Evolutionary conservation across 2,329 filamentous ascomycete species (phyloP).

Genomic region (Fusarium albidum): DNA sequence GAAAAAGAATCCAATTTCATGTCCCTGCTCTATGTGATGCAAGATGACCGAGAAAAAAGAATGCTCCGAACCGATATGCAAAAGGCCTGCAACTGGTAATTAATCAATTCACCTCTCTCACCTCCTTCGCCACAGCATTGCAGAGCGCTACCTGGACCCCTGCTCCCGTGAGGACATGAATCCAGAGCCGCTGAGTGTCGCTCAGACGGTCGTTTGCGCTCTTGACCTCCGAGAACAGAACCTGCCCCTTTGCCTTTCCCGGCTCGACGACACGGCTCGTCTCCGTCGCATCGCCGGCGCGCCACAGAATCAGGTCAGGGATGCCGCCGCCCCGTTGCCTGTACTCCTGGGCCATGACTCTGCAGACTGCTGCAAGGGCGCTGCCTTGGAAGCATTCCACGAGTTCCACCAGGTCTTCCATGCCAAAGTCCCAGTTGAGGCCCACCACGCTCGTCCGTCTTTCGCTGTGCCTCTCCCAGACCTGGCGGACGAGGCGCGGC

Average conservation of each 20-base stretch:
- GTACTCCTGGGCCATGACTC: conserved; percentile 96
- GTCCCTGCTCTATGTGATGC: conserved; percentile 24
- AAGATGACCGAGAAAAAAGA: conserved; percentile 12
- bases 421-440: conserved; percentile 86
- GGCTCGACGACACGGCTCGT: conserved; percentile 39
- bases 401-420: conserved; percentile 82
- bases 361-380: conserved; percentile 84
- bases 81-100: conserved; percentile 13
- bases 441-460: conserved; percentile 87
- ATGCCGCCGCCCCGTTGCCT: conserved; percentile 84
- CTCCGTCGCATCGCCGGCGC: conserved; percentile 45
- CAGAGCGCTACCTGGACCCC: conserved; percentile 87
- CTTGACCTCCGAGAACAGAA: conserved; percentile 83
- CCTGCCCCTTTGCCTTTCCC: conserved; percentile 59
- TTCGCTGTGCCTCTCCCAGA: conserved; percentile 75
- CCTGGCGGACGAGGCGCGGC: conserved; percentile 68
- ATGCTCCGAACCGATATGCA: conserved; percentile 15
- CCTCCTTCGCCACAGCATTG: conserved; percentile 65
- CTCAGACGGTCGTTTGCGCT: conserved; percentile 91
- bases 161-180: conserved; percentile 87
- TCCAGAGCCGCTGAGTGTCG: conserved; percentile 96
- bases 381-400: conserved; percentile 80
- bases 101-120: conserved; percentile 53
- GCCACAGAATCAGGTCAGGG: conserved; percentile 93
- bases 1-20: conserved; percentile 18